Base-by-base conservation (phyloP, 140 eudicot genomes). In the Stevia rebaudiana region DNA sequence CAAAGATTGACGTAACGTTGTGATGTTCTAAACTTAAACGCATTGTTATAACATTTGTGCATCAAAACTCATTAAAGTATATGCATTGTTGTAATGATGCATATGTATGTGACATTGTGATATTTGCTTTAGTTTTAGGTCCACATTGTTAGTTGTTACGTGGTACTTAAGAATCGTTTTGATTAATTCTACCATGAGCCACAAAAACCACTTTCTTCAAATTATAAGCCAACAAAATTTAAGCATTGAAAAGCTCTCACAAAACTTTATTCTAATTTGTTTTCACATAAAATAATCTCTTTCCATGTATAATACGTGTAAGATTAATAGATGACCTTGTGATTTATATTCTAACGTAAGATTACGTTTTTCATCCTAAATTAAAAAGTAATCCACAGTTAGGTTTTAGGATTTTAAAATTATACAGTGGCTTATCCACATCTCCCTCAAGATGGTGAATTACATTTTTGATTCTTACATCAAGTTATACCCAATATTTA, bases 231-330 rank as follows among this genome's bases (percentile, higher is more conserved):
- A 55, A 55, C 24, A 55, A n/a, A 13, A 5, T 28, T 55, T n/a
- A n/a, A 55, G 42, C 62, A 55, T 30, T 8, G 42, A 55, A 55
- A 55, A 55, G 62, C 22, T 8, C 23, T 28, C 30, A 30, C 4
- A 55, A 30, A 30, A 28, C 21, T 55, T 25, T 30, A 25, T 37
- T 52, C 5, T 52, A 24, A 11, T 52, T 52, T 50, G 12, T 31
- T 21, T 50, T 50, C 57, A 21, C 24, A 23, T 52, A 16, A 60
- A 11, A 51, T 19, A 19, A 22, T 11, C 57, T 40, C 48, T 9
- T 22, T 22, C 59, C 35, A 50, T 72, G 72, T 72, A 40, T 31
- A 31, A 41, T 72, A 53, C 72, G 71, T 31, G 72, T 72, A 53
- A n/a, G 22, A 19, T 56, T 25, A 22, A 31, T 15, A 43, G 11